These are phyloP conservation scores for Rhizophora mangle DNA, from an alignment of 345 rosid genomes.

Conservation along the genomic window DNA sequence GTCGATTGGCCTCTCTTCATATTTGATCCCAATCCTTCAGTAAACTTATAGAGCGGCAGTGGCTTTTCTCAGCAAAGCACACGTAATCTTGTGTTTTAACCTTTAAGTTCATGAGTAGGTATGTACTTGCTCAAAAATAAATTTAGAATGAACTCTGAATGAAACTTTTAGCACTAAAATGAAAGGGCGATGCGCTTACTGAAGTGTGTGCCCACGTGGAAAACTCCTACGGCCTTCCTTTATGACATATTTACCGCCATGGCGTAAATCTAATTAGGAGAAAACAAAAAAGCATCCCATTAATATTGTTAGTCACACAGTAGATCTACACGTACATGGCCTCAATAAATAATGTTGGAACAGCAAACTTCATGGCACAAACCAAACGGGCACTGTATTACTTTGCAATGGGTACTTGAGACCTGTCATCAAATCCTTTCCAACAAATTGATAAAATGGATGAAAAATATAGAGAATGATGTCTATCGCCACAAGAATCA, in stretches of 20 bases:
- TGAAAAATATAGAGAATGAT: slow-evolving; percentile 41
- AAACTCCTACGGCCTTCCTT: slow-evolving; percentile 92
- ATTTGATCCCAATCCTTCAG: not conserved
- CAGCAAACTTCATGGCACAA: slow-evolving; percentile 57
- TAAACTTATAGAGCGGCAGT: not conserved
- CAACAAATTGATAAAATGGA: slow-evolving; percentile 85
- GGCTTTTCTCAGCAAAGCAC: not conserved
- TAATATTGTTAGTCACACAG: slow-evolving; percentile 5
- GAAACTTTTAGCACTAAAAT: not conserved
- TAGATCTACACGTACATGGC: not conserved
- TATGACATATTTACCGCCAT: slow-evolving; percentile 58
- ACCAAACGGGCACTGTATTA: slow-evolving; percentile 78
- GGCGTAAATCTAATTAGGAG: slow-evolving; percentile 50
- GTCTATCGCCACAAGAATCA: slow-evolving; percentile 51
- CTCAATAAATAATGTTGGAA: not conserved
- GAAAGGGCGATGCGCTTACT: slow-evolving; percentile 32
- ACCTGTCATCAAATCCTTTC: slow-evolving; percentile 91
- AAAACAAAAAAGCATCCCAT: slow-evolving; percentile 10
- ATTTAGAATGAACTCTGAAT: not conserved
- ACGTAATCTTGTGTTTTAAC: not conserved
- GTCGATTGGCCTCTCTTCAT: no score
- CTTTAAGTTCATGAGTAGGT: no score
- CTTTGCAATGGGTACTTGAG: slow-evolving; percentile 70
- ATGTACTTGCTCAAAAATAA: no score
- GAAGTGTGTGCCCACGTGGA: slow-evolving; percentile 90